phyloP scores from a whole-genome alignment of 2,329 filamentous ascomycete genomes.

The Calonectria crousiana region DNA sequence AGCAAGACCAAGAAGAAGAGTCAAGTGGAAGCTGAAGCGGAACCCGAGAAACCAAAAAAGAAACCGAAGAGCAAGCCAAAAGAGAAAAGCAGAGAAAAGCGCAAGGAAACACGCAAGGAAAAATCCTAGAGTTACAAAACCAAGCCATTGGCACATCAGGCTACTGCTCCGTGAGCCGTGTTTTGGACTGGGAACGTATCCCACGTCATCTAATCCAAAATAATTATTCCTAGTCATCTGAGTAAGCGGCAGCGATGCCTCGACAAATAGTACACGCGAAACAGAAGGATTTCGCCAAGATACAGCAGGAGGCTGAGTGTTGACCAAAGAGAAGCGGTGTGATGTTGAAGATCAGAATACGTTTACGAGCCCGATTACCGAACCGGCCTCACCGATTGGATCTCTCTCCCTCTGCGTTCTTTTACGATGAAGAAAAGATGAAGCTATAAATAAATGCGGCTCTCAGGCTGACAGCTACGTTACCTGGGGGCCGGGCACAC shows the following conservation, averaged over 20 bases:
- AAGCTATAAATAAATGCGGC: constrained; percentile 1
- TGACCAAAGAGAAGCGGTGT: not conserved
- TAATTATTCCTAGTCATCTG: not conserved
- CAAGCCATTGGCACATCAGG: not conserved
- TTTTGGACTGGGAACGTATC: too few relatives aligned
- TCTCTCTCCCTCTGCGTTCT: not conserved
- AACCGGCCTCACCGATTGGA: not conserved
- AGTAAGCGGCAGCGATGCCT: not conserved
- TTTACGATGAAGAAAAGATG: not conserved
- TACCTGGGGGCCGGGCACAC: not conserved
- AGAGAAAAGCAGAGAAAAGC: not conserved
- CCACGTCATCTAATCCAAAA: not conserved
- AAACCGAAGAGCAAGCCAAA: not conserved
- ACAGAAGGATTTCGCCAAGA: not conserved
- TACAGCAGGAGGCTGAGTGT: not conserved
- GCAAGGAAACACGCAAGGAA: not conserved
- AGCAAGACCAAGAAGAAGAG: not conserved
- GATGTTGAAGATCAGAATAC: not conserved
- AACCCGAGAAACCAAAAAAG: not conserved
- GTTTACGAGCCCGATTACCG: not conserved
- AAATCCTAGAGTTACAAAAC: not conserved
- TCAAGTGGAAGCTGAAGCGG: not conserved
- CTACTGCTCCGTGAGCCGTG: not conserved
- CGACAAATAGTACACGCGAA: not conserved
- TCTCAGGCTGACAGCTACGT: not conserved